Evolutionary conservation across 1,284 basidiomycete species (phyloP), one percentile per base, ranked within the genome.

Genomic region (Crepidotus sp.): DNA sequence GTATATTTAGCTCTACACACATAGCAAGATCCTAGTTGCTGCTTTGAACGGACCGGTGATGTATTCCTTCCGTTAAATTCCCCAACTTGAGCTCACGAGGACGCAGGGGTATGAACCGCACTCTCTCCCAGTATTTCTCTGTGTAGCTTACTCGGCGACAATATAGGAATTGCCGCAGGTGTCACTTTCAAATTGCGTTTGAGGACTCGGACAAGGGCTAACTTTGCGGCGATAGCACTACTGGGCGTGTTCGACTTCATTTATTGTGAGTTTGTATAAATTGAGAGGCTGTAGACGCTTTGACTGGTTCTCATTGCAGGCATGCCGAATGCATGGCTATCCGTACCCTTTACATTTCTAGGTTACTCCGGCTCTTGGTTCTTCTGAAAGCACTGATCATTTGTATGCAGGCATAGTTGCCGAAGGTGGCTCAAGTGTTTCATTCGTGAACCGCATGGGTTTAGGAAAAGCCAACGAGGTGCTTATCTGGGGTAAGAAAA

Each of bases 201-300:
- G 1, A 15, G n/a, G n/a, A n/a, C n/a, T 9, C 4, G 2, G 38
- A n/a, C 27, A 9, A 7, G 14, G 8, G 22, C 10, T 21, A 34
- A 21, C 25, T 25, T 27, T 19, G 7, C 11, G 17, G 2, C 43
- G 25, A 3, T 53, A 83, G 81, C 80, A 1, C 75, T 82, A 53
- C 61, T 84, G 18, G 80, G 81, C 1, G 72, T 82, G 48, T 83
- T 83, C 53, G 81, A 85, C 55, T 82, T 84, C 55, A 79, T 84
- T 19, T 84, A 82, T 50, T 68, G 73, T n/a, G 30, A 14, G 30
- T 31, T 31, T n/a, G 30, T 15, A 15, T 15, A 3, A 11, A 31
- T 14, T 6, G 6, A 3, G 3, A 15, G 14, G 30, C 2, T n/a
- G 30, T 6, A 14, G 4, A 11, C 27, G 27, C 11, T n/a, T n/a